Evolutionary conservation across 2,329 filamentous ascomycete species (phyloP).

Genomic region (Epichloe sibirici): DNA sequence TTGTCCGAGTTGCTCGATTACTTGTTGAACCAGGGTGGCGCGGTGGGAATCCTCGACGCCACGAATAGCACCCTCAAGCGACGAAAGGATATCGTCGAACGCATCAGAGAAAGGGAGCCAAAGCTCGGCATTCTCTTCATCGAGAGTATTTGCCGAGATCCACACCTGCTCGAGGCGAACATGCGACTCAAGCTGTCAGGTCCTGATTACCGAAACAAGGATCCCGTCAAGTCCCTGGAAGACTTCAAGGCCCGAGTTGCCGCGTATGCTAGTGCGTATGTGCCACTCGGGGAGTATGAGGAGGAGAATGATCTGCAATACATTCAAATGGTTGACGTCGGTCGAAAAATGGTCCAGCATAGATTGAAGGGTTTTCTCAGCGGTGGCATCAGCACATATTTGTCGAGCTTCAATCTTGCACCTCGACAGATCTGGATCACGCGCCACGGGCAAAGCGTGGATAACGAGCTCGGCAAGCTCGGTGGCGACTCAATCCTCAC

Average conservation of each 20-base stretch:
- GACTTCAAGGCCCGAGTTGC: slow-evolving; percentile 90
- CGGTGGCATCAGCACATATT: slow-evolving; percentile 83
- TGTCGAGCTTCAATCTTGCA: slow-evolving; percentile 92
- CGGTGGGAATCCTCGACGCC: slow-evolving; percentile 90
- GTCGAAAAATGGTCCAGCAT: slow-evolving; percentile 83
- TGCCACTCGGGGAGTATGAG: slow-evolving; percentile 81
- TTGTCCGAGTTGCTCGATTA: slow-evolving; percentile 88
- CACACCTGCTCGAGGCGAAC: slow-evolving; percentile 78
- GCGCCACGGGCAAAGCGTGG: slow-evolving; percentile 78
- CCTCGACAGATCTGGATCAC: slow-evolving; percentile 98
- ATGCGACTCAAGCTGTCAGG: slow-evolving; percentile 95
- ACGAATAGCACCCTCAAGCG: slow-evolving; percentile 91
- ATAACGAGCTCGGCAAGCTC: slow-evolving; percentile 80
- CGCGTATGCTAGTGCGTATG: slow-evolving; percentile 89
- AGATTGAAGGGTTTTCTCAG: slow-evolving; percentile 86
- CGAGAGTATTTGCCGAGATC: slow-evolving; percentile 83
- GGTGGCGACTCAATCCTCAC: slow-evolving; percentile 83
- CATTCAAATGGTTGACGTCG: slow-evolving; percentile 96
- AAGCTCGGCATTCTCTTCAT: slow-evolving; percentile 88
- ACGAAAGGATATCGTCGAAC: slow-evolving; percentile 70
- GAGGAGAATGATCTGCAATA: slow-evolving; percentile 87
- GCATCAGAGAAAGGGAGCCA: slow-evolving; percentile 70
- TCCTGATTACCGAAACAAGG: slow-evolving; percentile 90
- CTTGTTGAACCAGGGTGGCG: slow-evolving; percentile 67
- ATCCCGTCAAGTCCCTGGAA: slow-evolving; percentile 68